Evolutionary conservation across 257 asterid species (phyloP), one percentile per base, ranked within the genome.

Genomic region (Linderniella brevidens): DNA sequence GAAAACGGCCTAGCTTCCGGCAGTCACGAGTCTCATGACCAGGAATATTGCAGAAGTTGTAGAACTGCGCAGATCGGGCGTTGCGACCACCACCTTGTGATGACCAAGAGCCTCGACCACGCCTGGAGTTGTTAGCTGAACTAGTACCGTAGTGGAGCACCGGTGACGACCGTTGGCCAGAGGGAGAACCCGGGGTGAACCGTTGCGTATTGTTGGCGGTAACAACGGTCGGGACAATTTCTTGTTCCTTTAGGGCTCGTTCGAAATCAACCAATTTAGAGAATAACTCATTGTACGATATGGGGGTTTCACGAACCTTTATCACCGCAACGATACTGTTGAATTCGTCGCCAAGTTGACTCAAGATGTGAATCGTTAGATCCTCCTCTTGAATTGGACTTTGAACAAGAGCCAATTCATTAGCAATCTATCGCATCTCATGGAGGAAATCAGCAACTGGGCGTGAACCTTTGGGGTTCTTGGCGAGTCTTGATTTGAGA

Each of bases 301-400:
- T 43, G 17, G 48, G 16, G 10, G 48, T 11, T 9, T 43, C 48
- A 11, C 17, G 13, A 14, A 11, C 13, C 17, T 18, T 8, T 8
- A 43, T 8, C 11, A 17, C 1, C 0, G 3, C 14, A 13, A 43
- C 48, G 18, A 43, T 43, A 4, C n/a, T n/a, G n/a, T n/a, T n/a
- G n/a, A n/a, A n/a, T 15, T 8, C 48, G 9, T 43, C 48, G 32
- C 48, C 48, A 11, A 43, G 17, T 43, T 43, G 48, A 13, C 16
- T 11, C 11, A 43, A n/a, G 48, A 43, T 4, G 18, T 43, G 48
- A 11, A 43, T 18, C 15, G 18, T 14, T 11, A 43, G 48, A 43
- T 43, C 48, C 18, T 43, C 48, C 17, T 43, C 48, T 11, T 15
- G 18, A 14, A 43, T 14, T 11, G 48, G 48, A 13, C 48, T 43